A percentile compares a stretch with the other conserved stretches of the same genome.
phyloP scores from a whole-genome alignment of 176 grass and related monocot genomes.

The Miscanthus lutarioriparius region DNA sequence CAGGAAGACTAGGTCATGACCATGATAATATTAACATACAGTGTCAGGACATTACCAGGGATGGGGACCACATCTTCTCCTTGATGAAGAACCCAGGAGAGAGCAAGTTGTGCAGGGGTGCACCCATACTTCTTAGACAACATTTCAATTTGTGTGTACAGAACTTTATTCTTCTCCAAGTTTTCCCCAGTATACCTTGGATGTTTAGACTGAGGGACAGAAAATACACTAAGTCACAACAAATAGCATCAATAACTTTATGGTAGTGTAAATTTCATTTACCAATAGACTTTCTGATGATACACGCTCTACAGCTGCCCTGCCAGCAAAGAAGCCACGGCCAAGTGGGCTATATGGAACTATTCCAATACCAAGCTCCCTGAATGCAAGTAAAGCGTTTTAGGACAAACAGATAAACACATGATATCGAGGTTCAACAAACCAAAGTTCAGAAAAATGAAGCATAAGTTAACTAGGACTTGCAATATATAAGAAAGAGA shows the following conservation, averaged over 20 bases:
- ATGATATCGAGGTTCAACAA: constrained; percentile 3
- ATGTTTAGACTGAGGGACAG: constrained; percentile 52
- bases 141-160: constrained; percentile 58
- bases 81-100: constrained; percentile 74
- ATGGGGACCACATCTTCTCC: constrained; percentile 73
- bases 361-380: constrained; percentile 79
- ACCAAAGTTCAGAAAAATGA: constrained; percentile 23
- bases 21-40: background rate
- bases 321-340: constrained; percentile 85
- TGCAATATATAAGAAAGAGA: constrained; percentile 1
- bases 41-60: constrained; percentile 51
- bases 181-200: constrained; percentile 65
- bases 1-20: background rate
- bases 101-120: constrained; percentile 65
- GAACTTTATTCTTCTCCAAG: constrained; percentile 73
- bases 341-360: constrained; percentile 80
- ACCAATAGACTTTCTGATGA: constrained; percentile 64
- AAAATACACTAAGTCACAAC: constrained; percentile 1
- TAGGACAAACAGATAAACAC: constrained; percentile 13
- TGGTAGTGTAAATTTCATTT: constrained; percentile 25
- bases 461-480: constrained; percentile 1
- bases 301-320: constrained; percentile 47
- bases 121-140: constrained; percentile 56
- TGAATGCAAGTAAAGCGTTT: constrained; percentile 40
- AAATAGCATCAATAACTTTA: background rate